Evolutionary conservation across 352 stramenopile genomes (phyloP), one percentile per base, ranked within the genome.

Genomic region (Globisporangium nodosum): DNA sequence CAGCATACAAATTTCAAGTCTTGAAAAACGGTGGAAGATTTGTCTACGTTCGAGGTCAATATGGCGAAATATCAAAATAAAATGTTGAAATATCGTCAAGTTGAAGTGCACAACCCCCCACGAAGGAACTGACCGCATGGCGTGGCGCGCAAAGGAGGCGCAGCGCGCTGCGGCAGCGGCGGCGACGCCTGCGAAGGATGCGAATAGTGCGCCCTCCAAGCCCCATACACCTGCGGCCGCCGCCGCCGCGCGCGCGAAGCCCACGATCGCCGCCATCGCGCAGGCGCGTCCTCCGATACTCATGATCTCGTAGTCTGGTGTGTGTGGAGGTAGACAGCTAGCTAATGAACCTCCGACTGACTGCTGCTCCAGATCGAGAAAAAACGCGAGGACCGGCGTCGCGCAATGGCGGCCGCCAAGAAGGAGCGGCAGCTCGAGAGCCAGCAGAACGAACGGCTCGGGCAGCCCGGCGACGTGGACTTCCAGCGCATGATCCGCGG

Each of bases 401-500:
- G 84, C 42, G 81, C 78, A 50, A 94, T 94, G 81, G 88, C 88
- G 21, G 81, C 81, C 12, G 86, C 85, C 61, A 96, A 96, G 73
- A 78, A 86, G 39, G 83, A 94, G 57, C 79, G 88, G n/a, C 71
- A 95, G 61, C 64, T 73, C 21, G 87, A 96, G 70, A 95, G 78
- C 53, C 66, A 85, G 52, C 43, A 79, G 59, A 94, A 94, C 60
- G 87, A 96, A 61, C 82, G 85, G 53, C 62, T 77, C 43, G 88
- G 88, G 2, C 77, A 90, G 46, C 88, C 88, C 2, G 88, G 88
- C 33, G 88, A 96, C 66, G 85, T 96, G 48, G 88, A 96, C 70
- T 96, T 96, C 61, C 88, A 96, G 68, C 82, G 88, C 60, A 96
- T 96, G 88, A 96, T 96, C 59, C 81, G 85, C 47, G 66, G 71